phyloP scores from a whole-genome alignment of 352 stramenopile species.

The Phytophthora europaea region DNA sequence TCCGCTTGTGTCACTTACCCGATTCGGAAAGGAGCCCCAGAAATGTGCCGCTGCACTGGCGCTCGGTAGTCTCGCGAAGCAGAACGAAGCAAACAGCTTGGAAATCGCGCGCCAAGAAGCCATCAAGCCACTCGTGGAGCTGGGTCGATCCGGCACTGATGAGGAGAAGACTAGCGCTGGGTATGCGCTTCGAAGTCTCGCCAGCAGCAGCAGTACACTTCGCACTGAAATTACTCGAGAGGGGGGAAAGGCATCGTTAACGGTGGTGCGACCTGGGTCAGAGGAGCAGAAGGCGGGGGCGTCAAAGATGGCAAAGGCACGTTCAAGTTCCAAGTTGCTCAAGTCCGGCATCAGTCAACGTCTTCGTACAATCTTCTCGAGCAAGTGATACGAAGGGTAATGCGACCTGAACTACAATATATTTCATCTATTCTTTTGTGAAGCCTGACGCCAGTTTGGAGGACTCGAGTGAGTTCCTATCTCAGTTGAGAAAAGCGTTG shows the following conservation, averaged over 20 bases:
- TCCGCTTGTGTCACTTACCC: not conserved
- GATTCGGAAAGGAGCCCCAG: not conserved
- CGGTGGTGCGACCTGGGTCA: not conserved
- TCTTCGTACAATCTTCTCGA: not conserved
- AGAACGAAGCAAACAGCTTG: constrained; percentile 1
- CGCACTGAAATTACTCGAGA: not conserved
- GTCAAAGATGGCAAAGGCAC: not conserved
- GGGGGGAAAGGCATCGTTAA: not conserved
- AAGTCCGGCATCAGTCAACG: not conserved
- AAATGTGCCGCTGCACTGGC: not conserved
- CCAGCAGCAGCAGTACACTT: not conserved
- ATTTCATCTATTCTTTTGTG: not conserved
- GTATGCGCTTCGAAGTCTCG: not conserved
- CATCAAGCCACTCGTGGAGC: not conserved
- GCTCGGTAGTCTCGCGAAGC: not conserved
- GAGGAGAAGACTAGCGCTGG: not conserved
- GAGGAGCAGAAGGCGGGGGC: not conserved
- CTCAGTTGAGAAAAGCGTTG: not conserved
- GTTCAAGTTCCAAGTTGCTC: not conserved
- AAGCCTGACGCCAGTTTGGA: not conserved
- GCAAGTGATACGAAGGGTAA: not conserved
- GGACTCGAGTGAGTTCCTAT: not conserved
- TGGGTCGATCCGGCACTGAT: not conserved
- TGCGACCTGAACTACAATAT: too few relatives aligned
- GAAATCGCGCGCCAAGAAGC: not conserved